Evolutionary conservation across 345 rosid genomes (phyloP).

Genomic region (Hypericum perforatum): DNA sequence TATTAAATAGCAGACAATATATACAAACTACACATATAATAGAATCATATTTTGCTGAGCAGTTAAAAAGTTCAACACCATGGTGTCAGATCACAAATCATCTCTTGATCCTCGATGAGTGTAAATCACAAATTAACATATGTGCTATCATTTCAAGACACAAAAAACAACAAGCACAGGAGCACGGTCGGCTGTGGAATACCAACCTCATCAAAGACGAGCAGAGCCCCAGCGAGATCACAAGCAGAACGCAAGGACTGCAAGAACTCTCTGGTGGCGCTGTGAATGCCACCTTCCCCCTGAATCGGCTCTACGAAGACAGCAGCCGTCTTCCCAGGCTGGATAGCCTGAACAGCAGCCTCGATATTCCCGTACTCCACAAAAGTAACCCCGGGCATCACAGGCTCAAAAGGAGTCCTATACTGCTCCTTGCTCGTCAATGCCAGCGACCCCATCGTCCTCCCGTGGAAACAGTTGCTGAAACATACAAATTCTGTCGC

Average conservation of each 20-base stretch:
- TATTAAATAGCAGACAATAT: no score
- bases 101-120: no score
- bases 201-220: constrained; percentile 81
- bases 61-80: no score
- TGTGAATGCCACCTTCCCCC: constrained; percentile 90
- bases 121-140: no score
- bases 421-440: constrained; percentile 87
- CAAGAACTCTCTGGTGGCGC: constrained; percentile 69
- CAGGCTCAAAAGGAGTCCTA: constrained; percentile 80
- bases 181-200: no score
- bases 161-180: no score
- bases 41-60: no score
- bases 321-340: constrained; percentile 60
- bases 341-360: constrained; percentile 45
- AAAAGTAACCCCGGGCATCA: constrained; percentile 97
- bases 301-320: constrained; percentile 92
- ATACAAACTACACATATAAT: no score
- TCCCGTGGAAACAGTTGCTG: constrained; percentile 79
- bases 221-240: constrained; percentile 69
- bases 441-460: constrained; percentile 91
- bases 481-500: constrained; percentile 61
- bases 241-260: constrained; percentile 65
- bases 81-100: no score
- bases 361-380: constrained; percentile 67
- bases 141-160: no score